These are phyloP conservation scores for Fomitopsis palustris DNA, from an alignment of 1,284 basidiomycete species.

Conservation along the genomic window DNA sequence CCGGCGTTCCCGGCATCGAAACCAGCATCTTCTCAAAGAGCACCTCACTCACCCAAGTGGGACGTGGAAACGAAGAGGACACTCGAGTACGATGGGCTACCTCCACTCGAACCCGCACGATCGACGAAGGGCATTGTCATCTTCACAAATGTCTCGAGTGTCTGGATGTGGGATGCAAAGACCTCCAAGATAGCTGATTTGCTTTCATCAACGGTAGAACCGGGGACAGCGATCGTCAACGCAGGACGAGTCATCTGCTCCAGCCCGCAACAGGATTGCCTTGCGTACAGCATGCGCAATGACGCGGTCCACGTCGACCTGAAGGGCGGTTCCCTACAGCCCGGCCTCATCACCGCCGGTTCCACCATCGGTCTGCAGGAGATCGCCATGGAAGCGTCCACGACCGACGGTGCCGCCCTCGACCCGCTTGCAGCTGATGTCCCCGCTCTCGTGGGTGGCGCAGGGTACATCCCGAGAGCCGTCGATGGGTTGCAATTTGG, in stretches of 20 bases:
- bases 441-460: constrained; percentile 30
- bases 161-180: constrained; percentile 31
- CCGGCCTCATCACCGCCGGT: constrained; percentile 58
- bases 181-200: constrained; percentile 11
- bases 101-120: constrained; percentile 46
- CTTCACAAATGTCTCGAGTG: constrained; percentile 55
- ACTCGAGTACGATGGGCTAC: constrained; percentile 63
- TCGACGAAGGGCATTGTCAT: constrained; percentile 39
- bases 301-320: constrained; percentile 32
- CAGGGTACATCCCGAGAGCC: constrained; percentile 38
- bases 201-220: neutral
- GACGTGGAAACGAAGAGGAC: constrained; percentile 50
- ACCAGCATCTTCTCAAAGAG: constrained; percentile 41
- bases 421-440: constrained; percentile 29
- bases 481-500: constrained; percentile 51
- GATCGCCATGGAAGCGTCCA: constrained; percentile 59
- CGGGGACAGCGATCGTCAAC: constrained; percentile 32
- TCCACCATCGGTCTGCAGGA: constrained; percentile 58
- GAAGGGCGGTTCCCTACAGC: constrained; percentile 40
- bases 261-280: constrained; percentile 6
- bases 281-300: constrained; percentile 28
- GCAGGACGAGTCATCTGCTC: constrained; percentile 20
- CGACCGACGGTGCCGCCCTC: constrained; percentile 55
- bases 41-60: constrained; percentile 58
- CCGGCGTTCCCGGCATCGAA: constrained; percentile 43